Conservation (phyloP, 208 protist genomes). For the Acanthamoeba lenticulata region DNA sequence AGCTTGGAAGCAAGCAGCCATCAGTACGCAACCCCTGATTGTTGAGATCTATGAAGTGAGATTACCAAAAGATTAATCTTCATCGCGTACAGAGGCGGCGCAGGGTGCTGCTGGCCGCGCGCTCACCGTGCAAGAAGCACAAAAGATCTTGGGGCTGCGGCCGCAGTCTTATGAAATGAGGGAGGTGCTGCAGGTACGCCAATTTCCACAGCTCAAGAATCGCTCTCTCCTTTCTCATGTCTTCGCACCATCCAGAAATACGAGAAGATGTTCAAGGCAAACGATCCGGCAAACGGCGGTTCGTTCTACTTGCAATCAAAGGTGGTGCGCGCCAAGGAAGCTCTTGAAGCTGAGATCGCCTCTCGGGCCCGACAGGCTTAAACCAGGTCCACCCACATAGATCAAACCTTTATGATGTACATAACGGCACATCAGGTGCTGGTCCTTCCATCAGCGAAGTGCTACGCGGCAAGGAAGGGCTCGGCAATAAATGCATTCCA, state of each 20-base stretch:
- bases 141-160: constrained; percentile 42
- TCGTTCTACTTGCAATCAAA: constrained; percentile 73
- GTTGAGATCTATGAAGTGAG: background rate
- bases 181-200: constrained; percentile 23
- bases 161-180: background rate
- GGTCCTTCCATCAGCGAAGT: too few relatives aligned
- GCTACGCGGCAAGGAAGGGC: too few relatives aligned
- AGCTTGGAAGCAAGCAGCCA: constrained; percentile 52
- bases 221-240: background rate
- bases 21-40: constrained; percentile 4
- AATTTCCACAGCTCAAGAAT: background rate
- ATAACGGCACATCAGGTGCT: too few relatives aligned
- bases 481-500: too few relatives aligned
- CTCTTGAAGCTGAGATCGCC: constrained; percentile 26
- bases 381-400: too few relatives aligned
- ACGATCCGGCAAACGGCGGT: constrained; percentile 56
- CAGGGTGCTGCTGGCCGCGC: background rate
- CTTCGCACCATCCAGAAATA: constrained; percentile 21
- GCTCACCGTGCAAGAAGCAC: constrained; percentile 19
- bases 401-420: too few relatives aligned
- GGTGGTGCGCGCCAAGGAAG: constrained; percentile 66
- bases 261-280: constrained; percentile 69
- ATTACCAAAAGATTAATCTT: background rate
- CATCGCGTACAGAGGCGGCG: background rate
- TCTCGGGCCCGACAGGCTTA: background rate